These are phyloP conservation scores for Eucalyptus curtisii DNA, from an alignment of 345 rosid genomes.

Conservation along the genomic window DNA sequence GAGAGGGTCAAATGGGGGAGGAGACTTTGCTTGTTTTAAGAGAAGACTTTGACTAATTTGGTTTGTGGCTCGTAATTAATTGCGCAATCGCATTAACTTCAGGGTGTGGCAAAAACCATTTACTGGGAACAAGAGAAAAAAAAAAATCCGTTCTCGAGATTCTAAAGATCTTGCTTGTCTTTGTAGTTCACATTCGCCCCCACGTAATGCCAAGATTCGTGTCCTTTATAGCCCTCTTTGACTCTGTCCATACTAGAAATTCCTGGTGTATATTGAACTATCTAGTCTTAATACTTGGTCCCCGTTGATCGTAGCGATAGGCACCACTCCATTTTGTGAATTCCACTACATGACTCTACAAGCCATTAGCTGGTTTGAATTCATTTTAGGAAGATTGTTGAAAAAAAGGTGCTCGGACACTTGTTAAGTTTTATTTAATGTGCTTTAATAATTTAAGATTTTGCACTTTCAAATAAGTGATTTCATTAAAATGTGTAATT, in stretches of 20 bases:
- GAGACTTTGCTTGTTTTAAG: not conserved
- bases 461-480: not conserved
- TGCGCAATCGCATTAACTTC: not conserved
- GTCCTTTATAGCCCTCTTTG: not conserved
- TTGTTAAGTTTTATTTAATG: not conserved
- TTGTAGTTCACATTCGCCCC: not conserved
- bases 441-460: not conserved
- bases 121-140: not conserved
- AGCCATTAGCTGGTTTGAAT: not conserved
- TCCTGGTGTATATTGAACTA: not conserved
- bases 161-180: not conserved
- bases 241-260: not conserved
- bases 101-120: not conserved
- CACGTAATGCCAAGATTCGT: not conserved
- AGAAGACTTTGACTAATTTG: not conserved
- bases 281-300: not conserved
- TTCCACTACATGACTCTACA: not conserved
- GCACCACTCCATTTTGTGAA: not conserved
- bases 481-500: not conserved
- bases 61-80: not conserved
- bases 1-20: not conserved
- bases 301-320: not conserved
- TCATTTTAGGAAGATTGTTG: not conserved
- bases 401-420: not conserved
- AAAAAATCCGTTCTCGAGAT: not conserved